Evolutionary conservation across 148 eudicot species (phyloP).

Genomic region (Rhododendron williamsianum): DNA sequence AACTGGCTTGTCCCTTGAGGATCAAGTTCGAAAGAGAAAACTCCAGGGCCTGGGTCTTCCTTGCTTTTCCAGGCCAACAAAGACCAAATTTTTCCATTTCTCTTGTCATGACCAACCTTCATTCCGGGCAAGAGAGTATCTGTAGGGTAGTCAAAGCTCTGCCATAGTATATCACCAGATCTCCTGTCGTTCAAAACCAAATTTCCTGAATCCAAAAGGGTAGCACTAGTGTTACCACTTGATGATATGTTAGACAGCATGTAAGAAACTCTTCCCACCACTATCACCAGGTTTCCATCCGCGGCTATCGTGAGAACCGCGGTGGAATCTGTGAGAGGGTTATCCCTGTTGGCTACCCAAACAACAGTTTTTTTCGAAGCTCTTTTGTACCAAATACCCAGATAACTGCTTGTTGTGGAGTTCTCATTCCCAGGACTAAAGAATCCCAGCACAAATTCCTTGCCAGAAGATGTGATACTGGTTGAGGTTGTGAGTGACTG

Average conservation of each 20-base stretch:
- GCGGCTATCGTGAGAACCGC: constrained; percentile 13
- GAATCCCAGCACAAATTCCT: background rate
- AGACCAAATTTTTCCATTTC: background rate
- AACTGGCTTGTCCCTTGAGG: background rate
- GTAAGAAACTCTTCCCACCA: background rate
- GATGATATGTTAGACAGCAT: background rate
- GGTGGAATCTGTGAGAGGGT: constrained; percentile 10
- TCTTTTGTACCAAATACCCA: background rate
- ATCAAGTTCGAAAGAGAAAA: constrained; percentile 5
- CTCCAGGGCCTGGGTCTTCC: constrained; percentile 21
- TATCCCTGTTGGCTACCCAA: constrained; percentile 11
- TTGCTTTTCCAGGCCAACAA: background rate
- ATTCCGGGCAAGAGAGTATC: background rate
- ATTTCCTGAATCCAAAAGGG: background rate
- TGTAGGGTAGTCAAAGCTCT: background rate
- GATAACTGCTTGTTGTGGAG: constrained; percentile 24
- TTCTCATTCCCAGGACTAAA: background rate
- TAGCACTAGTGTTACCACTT: constrained; percentile 14
- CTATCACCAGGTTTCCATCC: constrained; percentile 17
- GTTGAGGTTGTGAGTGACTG: background rate
- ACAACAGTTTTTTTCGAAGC: background rate
- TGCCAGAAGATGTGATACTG: background rate
- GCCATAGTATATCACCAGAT: background rate
- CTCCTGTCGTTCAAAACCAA: background rate
- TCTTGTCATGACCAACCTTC: background rate